A percentile compares a stretch with the other conserved stretches of the same genome.
These are phyloP conservation scores for Evernia prunastri DNA, from an alignment of 495 filamentous ascomycete genomes.

Conservation along the genomic window DNA sequence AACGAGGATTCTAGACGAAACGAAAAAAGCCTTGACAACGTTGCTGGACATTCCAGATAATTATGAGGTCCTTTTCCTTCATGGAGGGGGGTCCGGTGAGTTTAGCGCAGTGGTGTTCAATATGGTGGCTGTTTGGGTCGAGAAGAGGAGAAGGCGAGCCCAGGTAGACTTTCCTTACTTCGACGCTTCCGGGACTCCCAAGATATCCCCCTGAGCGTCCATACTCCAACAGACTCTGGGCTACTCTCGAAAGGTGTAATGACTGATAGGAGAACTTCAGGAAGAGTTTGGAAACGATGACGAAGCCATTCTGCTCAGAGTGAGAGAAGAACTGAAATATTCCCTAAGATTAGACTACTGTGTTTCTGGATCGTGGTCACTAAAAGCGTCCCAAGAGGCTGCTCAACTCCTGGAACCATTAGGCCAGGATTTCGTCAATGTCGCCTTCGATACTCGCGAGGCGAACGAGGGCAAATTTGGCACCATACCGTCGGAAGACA, in stretches of 20 bases:
- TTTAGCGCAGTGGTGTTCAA: slow-evolving; percentile 77
- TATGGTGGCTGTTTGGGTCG: slow-evolving; percentile 73
- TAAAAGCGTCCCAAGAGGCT: slow-evolving; percentile 87
- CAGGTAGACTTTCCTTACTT: slow-evolving; percentile 36
- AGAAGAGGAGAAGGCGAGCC: slow-evolving; percentile 43
- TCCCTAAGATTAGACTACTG: slow-evolving; percentile 80
- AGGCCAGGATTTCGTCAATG: slow-evolving; percentile 59
- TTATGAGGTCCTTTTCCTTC: slow-evolving; percentile 77
- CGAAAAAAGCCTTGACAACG: slow-evolving; percentile 54
- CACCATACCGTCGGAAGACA: slow-evolving; percentile 64
- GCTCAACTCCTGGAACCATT: slow-evolving; percentile 60
- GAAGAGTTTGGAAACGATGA: slow-evolving; percentile 38
- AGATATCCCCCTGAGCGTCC: too few species aligned
- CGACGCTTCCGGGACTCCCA: too few species aligned
- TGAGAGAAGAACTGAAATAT: slow-evolving; percentile 56
- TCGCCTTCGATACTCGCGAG: slow-evolving; percentile 64
- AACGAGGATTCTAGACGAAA: slow-evolving; percentile 55
- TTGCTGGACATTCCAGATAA: slow-evolving; percentile 70
- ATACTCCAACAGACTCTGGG: too few species aligned
- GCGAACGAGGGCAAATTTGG: slow-evolving; percentile 81
- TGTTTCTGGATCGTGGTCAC: slow-evolving; percentile 87
- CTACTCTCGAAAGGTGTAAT: too few species aligned
- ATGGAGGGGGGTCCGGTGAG: slow-evolving; percentile 74
- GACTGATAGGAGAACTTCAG: too few species aligned
- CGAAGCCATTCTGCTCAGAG: slow-evolving; percentile 51